Base-by-base conservation (phyloP, 352 stramenopile genomes). In the Globisporangium sylvaticum region DNA sequence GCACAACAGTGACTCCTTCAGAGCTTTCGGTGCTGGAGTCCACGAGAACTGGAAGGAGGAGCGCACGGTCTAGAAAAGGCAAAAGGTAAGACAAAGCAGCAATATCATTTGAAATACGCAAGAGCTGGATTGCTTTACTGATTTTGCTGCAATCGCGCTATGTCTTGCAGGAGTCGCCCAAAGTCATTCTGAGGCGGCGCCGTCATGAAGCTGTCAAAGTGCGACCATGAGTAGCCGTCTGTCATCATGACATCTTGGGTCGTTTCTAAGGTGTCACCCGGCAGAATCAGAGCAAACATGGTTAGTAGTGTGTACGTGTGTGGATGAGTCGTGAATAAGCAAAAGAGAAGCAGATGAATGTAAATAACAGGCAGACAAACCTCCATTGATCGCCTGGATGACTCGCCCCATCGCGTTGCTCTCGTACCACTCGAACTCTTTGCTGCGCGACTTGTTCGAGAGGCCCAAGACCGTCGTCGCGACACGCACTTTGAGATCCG, bases 221-320 rank as follows among this genome's bases (percentile, higher is more conserved):
- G 84, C 60, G 84, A 90, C 84, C 83, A 93, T n/a, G 84, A 93
- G 65, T 93, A 93, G 5, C 78, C 78, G 44, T 93, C 84, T 1
- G 82, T 88, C 64, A 83, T 75, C 12, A 68, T 75, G 20, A 87
- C 61, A 59, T 90, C 80, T 61, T 67, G 70, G 3, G 66, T 62
- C 18, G 72, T 62, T 24, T 77, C 79, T 78, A 20, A 8, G 31
- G 27, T 9, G 34, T 53, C 64, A 58, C 20, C 27, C n/a, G 27
- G 10, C 55, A 42, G 34, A 61, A 39, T 48, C 55, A 61, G 18
- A 62, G 50, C 3, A 18, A 20, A 10, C 22, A 63, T 46, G 31
- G 55, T 48, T 61, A 48, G 55, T 6, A 61, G 31, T 48, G 55
- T 44, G 31, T 44, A 32, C 7, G 20, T 42, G 29, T 63, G 7